Evolutionary conservation across 2,329 filamentous ascomycete species (phyloP).

Genomic region (Drechslera avenae): DNA sequence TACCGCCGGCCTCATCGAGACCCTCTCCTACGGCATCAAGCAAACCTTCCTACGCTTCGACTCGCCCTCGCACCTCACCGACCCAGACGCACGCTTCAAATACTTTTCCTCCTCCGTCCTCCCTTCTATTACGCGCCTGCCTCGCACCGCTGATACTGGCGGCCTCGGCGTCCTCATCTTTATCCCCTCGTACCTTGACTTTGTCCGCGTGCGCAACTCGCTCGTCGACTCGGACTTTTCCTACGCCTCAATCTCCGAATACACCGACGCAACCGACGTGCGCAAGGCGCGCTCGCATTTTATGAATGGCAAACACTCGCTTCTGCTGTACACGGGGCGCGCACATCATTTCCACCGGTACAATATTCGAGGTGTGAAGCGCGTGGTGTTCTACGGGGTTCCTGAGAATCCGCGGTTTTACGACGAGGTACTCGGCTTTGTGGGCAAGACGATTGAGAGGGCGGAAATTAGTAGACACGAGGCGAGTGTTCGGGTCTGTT

Average conservation of each 20-base stretch:
- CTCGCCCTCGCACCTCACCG: constrained; percentile 68
- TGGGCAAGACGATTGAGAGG: constrained; percentile 60
- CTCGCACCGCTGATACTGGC: constrained; percentile 59
- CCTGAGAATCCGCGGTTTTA: constrained; percentile 89
- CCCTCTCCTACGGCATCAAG: constrained; percentile 69
- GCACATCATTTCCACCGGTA: constrained; percentile 98
- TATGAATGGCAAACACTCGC: constrained; percentile 76
- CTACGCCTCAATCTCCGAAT: constrained; percentile 88
- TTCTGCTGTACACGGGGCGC: constrained; percentile 90
- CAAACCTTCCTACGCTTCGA: constrained; percentile 93
- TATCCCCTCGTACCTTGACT: constrained; percentile 92
- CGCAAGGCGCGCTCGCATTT: constrained; percentile 88
- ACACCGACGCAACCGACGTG: constrained; percentile 77
- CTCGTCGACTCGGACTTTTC: constrained; percentile 75
- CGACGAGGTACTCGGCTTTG: constrained; percentile 72
- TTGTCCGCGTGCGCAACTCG: constrained; percentile 89
- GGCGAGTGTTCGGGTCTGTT: constrained; percentile 63
- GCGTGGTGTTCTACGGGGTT: constrained; percentile 86
- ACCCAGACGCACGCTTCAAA: constrained; percentile 87
- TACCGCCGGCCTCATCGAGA: constrained; percentile 71
- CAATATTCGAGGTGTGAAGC: constrained; percentile 76
- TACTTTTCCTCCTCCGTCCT: constrained; percentile 86
- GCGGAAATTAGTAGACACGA: constrained; percentile 61
- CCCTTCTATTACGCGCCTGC: constrained; percentile 72
- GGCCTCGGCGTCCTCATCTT: constrained; percentile 77